Evolutionary conservation across 345 rosid genomes (phyloP), one percentile per base, ranked within the genome.

Genomic region (Acer negundo): DNA sequence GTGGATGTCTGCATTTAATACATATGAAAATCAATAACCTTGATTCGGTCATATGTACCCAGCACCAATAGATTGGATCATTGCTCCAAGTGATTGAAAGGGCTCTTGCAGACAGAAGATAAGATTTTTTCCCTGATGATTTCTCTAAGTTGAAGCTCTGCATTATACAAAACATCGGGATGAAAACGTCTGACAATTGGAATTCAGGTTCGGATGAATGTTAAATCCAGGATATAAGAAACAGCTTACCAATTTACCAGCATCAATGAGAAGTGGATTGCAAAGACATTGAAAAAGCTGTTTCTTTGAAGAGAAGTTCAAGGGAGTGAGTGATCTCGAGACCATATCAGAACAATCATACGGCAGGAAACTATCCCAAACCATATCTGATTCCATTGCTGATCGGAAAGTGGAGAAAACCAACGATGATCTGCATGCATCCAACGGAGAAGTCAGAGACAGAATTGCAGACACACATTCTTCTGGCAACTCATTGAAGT

Each of bases 341-440:
- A 91, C 51, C 1, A 90, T 46, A 10, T 64, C 76, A 1, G 0
- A 70, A 69, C 82, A 85, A 71, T 81, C 85, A 0, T 82, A 67
- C 0, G 97, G 97, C 75, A 91, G 76, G 70, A 94, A 88, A 4
- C 62, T 87, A 10, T 79, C 82, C 97, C 98, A 93, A 2, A 88
- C 83, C 8, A 70, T 19, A 72, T 90, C 93, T 1, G 95, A 94
- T 0, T 87, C 89, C 23, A 91, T 82, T 15, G 95, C 97, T 19
- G 91, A 85, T 64, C 79, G 80, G 70, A 93, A 90, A 35, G 74
- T 62, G 1, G 87, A 62, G 3, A 94, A 93, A 2, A 89, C 88
- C 44, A 58, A 20, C 0, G 93, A 83, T 3, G 87, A 87, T 10
- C 82, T 81, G 82, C 84, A 81, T 2, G 82, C 86, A 73, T 92